Conservation (phyloP, 1,139 yeast genomes). For the Nakaseomyces nivariensis region DNA sequence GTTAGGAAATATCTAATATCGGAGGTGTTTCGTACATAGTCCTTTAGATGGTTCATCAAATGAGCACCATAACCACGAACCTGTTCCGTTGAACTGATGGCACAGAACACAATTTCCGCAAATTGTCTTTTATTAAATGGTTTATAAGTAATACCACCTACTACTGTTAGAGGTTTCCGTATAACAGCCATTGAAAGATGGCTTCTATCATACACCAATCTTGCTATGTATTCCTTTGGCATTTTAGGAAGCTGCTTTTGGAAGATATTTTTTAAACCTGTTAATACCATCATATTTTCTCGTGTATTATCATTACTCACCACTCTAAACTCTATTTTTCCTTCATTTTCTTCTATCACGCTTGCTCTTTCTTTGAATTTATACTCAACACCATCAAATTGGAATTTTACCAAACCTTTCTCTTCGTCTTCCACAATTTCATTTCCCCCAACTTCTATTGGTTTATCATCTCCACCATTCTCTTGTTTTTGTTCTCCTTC, state of each 20-base stretch:
- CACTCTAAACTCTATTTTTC: conserved; percentile 86
- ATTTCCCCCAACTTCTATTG: conserved; percentile 18
- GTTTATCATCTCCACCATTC: conserved; percentile 12
- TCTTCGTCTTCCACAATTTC: conserved; percentile 29
- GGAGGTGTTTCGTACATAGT: conserved; percentile 83
- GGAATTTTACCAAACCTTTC: conserved; percentile 43
- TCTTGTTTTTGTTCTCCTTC: conserved; percentile 10
- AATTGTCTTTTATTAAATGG: conserved; percentile 85
- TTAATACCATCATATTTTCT: conserved; percentile 82
- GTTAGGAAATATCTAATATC: conserved; percentile 83
- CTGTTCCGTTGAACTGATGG: conserved; percentile 93
- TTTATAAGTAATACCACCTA: conserved; percentile 93
- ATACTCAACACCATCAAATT: conserved; percentile 71
- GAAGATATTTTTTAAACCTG: conserved; percentile 91
- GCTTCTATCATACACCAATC: conserved; percentile 87
- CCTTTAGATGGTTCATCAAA: conserved; percentile 93
- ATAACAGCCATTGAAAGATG: conserved; percentile 95
- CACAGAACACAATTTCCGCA: conserved; percentile 98
- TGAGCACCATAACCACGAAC: conserved; percentile 99
- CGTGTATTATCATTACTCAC: conserved; percentile 87
- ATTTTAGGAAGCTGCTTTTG: conserved; percentile 96
- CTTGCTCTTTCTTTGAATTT: conserved; percentile 88
- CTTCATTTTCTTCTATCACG: conserved; percentile 84
- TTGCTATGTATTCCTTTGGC: conserved; percentile 95
- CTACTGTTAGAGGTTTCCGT: conserved; percentile 84